Conservation (phyloP, 148 eudicot genomes). For the Simmondsia chinensis region DNA sequence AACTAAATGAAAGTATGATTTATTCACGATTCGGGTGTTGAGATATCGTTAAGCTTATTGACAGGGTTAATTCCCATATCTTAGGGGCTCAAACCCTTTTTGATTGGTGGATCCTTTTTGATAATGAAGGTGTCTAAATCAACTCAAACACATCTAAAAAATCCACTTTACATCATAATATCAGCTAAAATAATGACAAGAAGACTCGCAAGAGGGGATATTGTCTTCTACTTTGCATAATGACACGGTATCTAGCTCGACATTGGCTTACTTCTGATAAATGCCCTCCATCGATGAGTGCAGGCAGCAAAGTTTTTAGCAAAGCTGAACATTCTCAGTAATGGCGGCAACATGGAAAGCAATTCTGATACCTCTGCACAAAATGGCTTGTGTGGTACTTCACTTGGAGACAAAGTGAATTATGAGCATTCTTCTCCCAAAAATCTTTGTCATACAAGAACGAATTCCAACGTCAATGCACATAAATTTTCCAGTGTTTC, state of each 20-base stretch:
- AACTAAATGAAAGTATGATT: not conserved
- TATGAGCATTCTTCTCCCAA: conserved; percentile 13
- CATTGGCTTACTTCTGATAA: not conserved
- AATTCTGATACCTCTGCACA: conserved; percentile 18
- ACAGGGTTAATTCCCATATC: not conserved
- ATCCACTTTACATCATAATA: too few species aligned
- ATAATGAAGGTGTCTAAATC: too few species aligned
- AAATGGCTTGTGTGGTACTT: too few species aligned
- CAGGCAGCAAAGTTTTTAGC: conserved; percentile 55
- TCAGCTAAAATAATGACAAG: too few species aligned
- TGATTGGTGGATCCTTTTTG: not conserved
- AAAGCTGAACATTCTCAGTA: conserved; percentile 36
- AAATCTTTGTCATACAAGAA: conserved; percentile 14
- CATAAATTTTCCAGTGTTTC: not conserved
- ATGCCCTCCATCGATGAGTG: conserved; percentile 10
- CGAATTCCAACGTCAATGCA: conserved; percentile 8
- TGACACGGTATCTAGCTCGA: not conserved
- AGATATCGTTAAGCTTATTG: not conserved
- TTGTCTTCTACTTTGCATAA: not conserved
- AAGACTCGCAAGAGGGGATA: too few species aligned
- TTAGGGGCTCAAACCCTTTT: not conserved
- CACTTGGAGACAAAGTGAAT: conserved; percentile 4
- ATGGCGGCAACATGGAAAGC: conserved; percentile 18
- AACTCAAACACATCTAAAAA: too few species aligned
- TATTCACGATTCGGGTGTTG: not conserved